Conservation (phyloP, 1,284 basidiomycete genomes). For the Apiotrichum laibachii region DNA sequence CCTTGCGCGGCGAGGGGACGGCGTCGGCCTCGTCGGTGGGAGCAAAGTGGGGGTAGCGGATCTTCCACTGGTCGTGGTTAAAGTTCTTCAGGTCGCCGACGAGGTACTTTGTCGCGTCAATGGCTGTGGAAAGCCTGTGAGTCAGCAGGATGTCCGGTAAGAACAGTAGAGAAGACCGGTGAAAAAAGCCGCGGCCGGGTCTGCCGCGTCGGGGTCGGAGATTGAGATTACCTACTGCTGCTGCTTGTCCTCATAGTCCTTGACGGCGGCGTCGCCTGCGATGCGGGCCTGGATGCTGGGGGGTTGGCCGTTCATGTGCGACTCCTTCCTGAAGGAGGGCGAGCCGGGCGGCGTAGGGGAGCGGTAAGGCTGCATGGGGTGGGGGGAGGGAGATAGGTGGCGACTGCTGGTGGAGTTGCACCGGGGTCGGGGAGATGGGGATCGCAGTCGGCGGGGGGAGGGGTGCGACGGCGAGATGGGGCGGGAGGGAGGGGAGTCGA, state of each 20-base stretch:
- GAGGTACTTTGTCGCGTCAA: conserved; percentile 68
- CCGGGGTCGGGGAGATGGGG: neutral
- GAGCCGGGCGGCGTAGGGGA: conserved; percentile 31
- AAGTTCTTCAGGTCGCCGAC: conserved; percentile 72
- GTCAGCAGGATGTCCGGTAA: neutral
- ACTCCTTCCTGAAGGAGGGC: conserved; percentile 40
- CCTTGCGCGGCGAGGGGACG: conserved; percentile 45
- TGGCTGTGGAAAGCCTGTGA: conserved; percentile 67
- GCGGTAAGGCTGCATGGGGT: conserved; percentile 43
- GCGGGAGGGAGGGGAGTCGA: too few species aligned
- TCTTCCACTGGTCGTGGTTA: conserved; percentile 80
- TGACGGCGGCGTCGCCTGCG: conserved; percentile 40
- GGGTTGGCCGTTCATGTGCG: conserved; percentile 38
- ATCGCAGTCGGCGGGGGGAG: neutral
- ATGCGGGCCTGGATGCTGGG: conserved; percentile 34
- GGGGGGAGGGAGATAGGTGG: neutral
- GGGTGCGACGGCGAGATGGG: neutral
- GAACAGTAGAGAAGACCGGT: too few species aligned
- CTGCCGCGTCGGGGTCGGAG: too few species aligned
- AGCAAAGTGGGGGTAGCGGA: conserved; percentile 69
- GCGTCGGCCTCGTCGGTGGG: neutral
- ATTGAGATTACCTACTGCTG: conserved; percentile 37
- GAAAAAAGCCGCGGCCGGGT: too few species aligned
- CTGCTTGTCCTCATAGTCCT: conserved; percentile 50
- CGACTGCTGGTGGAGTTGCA: neutral